Conservation (phyloP, 768 basidiomycete species). For the Trametopsis cervina region DNA sequence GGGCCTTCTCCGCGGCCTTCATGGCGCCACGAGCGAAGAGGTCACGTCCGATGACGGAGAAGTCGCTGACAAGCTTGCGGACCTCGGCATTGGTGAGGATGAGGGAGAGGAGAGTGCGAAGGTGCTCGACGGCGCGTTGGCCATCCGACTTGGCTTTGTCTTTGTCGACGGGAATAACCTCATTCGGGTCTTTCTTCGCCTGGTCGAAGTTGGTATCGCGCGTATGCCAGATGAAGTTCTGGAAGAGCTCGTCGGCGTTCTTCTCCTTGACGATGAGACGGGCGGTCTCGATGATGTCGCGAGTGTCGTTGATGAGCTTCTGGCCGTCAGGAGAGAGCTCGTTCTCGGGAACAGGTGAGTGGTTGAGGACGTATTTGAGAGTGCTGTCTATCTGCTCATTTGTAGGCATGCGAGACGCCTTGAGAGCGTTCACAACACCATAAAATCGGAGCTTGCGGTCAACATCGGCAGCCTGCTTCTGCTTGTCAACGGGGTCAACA, state of each 20-base stretch:
- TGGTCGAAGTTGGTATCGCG: slow-evolving; percentile 41
- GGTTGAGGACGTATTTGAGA: slow-evolving; percentile 55
- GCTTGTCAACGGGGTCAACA: slow-evolving; percentile 56
- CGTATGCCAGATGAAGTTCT: slow-evolving; percentile 85
- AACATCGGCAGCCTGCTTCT: slow-evolving; percentile 62
- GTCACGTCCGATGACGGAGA: slow-evolving; percentile 74
- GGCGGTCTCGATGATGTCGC: slow-evolving; percentile 72
- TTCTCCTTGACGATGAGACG: slow-evolving; percentile 71
- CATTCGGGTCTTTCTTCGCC: slow-evolving; percentile 35
- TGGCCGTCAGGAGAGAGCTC: slow-evolving; percentile 73
- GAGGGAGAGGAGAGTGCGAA: slow-evolving; percentile 82
- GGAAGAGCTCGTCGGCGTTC: slow-evolving; percentile 87
- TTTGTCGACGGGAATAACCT: slow-evolving; percentile 42
- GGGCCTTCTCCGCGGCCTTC: slow-evolving; percentile 62
- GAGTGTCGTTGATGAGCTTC: slow-evolving; percentile 69
- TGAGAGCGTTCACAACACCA: slow-evolving; percentile 75
- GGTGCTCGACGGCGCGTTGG: slow-evolving; percentile 65
- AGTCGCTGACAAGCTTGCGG: slow-evolving; percentile 80
- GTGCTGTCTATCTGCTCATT: slow-evolving; percentile 75
- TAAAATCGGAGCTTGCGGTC: slow-evolving; percentile 81
- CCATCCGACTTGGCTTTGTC: slow-evolving; percentile 28
- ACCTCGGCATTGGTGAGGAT: slow-evolving; percentile 91
- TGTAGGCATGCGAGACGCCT: slow-evolving; percentile 70
- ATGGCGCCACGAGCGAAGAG: slow-evolving; percentile 67
- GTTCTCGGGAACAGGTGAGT: slow-evolving; percentile 51